Evolutionary conservation across 441 rosid species (phyloP).

Genomic region (Bruguiera hainesii): DNA sequence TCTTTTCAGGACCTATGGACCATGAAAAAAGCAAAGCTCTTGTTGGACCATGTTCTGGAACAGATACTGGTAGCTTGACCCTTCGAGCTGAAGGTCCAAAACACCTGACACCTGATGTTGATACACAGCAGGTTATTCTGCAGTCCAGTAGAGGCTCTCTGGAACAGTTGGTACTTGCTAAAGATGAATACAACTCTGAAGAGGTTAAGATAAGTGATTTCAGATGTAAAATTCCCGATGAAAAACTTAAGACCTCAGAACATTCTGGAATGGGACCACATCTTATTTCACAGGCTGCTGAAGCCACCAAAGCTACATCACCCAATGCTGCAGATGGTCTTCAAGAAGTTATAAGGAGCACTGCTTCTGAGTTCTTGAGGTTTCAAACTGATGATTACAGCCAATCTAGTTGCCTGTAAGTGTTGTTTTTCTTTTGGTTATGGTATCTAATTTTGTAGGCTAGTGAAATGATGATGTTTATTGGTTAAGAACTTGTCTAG

Average conservation of each 20-base stretch:
- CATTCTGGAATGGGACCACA: constrained; percentile 24
- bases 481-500: constrained; percentile 1
- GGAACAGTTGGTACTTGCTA: constrained; percentile 25
- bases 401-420: constrained; percentile 45
- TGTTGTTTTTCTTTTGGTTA: background rate
- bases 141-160: constrained; percentile 13
- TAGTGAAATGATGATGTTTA: constrained; percentile 10
- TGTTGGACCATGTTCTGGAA: constrained; percentile 19
- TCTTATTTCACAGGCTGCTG: constrained; percentile 24
- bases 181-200: constrained; percentile 36
- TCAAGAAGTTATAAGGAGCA: constrained; percentile 25
- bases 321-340: constrained; percentile 23
- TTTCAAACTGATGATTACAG: constrained; percentile 33
- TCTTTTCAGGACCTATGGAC: constrained; percentile 24
- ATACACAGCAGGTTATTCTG: constrained; percentile 16
- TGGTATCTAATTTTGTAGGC: background rate
- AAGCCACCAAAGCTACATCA: constrained; percentile 22
- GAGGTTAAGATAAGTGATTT: constrained; percentile 16
- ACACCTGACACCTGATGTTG: constrained; percentile 20
- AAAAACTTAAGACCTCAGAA: constrained; percentile 24
- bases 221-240: constrained; percentile 26
- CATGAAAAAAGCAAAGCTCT: constrained; percentile 18
- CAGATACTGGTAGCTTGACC: constrained; percentile 23
- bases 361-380: constrained; percentile 25
- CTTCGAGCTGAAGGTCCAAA: constrained; percentile 22